Conservation (phyloP, 192 early-diverging fungal genomes). For the Obelidium mucronatum region DNA sequence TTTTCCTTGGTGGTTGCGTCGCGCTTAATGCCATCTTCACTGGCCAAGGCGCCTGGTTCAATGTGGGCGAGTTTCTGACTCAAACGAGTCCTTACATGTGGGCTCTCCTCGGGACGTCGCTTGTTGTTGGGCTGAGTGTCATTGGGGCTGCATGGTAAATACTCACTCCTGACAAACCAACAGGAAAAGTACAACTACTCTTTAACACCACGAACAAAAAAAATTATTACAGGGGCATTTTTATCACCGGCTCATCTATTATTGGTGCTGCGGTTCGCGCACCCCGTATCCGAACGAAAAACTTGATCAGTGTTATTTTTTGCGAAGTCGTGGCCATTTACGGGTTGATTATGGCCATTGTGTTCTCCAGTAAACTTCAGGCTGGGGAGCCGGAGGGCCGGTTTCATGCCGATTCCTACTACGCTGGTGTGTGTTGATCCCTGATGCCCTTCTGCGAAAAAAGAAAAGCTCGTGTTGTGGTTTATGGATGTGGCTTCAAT, state of each 20-base stretch:
- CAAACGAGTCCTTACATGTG: slow-evolving; percentile 87
- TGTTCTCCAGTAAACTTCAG: slow-evolving; percentile 87
- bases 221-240: slow-evolving; percentile 84
- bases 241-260: slow-evolving; percentile 87
- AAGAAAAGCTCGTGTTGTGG: too few species aligned
- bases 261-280: slow-evolving; percentile 89
- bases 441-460: too few species aligned
- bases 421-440: slow-evolving; percentile 76
- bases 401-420: slow-evolving; percentile 66
- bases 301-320: slow-evolving; percentile 94
- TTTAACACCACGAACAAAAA: slow-evolving; percentile 10
- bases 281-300: slow-evolving; percentile 94
- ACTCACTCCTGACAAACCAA: too few species aligned
- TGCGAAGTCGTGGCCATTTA: slow-evolving; percentile 99
- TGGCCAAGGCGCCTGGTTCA: slow-evolving; percentile 86
- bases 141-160: slow-evolving; percentile 92
- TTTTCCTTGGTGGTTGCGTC: slow-evolving; percentile 55
- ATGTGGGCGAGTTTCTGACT: slow-evolving; percentile 82
- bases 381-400: slow-evolving; percentile 46
- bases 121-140: slow-evolving; percentile 90
- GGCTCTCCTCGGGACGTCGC: slow-evolving; percentile 81
- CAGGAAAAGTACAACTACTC: background rate
- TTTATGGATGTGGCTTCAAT: too few species aligned
- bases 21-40: slow-evolving; percentile 87
- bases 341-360: slow-evolving; percentile 98